Conservation (phyloP, 2,329 filamentous ascomycete genomes). For the Lachnellula cervina region DNA sequence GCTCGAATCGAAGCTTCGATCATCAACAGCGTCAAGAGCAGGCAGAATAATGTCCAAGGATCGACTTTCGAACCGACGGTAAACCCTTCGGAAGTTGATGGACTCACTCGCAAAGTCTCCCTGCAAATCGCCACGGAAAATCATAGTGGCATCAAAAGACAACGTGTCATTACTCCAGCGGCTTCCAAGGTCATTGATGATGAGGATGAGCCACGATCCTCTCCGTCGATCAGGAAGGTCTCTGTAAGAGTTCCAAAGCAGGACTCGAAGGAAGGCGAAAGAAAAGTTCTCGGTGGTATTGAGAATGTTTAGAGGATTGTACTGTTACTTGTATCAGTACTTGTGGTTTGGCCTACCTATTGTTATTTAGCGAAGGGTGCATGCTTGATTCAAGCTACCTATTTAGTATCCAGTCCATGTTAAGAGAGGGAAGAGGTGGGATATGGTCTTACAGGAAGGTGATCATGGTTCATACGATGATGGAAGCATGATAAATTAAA, state of each 20-base stretch:
- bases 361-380: not conserved
- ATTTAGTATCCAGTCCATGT: not conserved
- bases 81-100: slow-evolving; percentile 5
- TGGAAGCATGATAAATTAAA: not conserved
- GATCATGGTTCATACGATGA: not conserved
- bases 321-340: not conserved
- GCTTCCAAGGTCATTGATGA: slow-evolving; percentile 44
- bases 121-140: slow-evolving; percentile 12
- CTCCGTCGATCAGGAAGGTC: slow-evolving; percentile 23
- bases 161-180: slow-evolving; percentile 42
- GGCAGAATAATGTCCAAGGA: slow-evolving; percentile 24
- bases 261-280: slow-evolving; percentile 17
- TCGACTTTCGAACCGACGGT: slow-evolving; percentile 5
- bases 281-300: slow-evolving; percentile 21
- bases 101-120: slow-evolving; percentile 12
- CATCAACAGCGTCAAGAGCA: slow-evolving; percentile 18
- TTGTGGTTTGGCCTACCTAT: not conserved
- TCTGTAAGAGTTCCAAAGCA: slow-evolving; percentile 17
- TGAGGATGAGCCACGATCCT: slow-evolving; percentile 40
- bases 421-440: not conserved
- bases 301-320: slow-evolving; percentile 18
- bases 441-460: not conserved
- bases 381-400: not conserved
- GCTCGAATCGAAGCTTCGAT: not conserved
- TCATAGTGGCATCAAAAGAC: slow-evolving; percentile 36